Conservation (phyloP, 495 filamentous ascomycete genomes). For the Aspergillus olivimuriae region DNA sequence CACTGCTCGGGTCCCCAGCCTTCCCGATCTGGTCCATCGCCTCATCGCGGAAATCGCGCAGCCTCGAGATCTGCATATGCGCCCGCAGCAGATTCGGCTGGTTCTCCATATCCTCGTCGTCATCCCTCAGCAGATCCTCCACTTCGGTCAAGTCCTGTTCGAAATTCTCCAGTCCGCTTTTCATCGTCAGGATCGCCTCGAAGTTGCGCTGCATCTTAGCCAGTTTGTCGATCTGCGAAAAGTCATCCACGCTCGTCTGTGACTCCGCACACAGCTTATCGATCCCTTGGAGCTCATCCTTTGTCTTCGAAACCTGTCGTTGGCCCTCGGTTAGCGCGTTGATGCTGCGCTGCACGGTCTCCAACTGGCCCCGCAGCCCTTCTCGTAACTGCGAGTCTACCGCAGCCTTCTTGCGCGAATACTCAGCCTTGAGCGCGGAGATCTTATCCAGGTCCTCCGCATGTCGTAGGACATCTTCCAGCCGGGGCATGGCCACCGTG, state of each 20-base stretch:
- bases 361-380: slow-evolving; percentile 82
- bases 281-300: slow-evolving; percentile 97
- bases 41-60: slow-evolving; percentile 90
- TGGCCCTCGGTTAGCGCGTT: slow-evolving; percentile 78
- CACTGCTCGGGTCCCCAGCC: slow-evolving; percentile 62
- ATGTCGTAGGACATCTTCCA: slow-evolving; percentile 54
- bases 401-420: slow-evolving; percentile 85
- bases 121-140: slow-evolving; percentile 67
- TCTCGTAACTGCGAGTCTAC: slow-evolving; percentile 84
- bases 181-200: slow-evolving; percentile 85
- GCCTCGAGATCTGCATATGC: slow-evolving; percentile 84
- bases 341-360: slow-evolving; percentile 89
- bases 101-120: slow-evolving; percentile 78
- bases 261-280: slow-evolving; percentile 95
- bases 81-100: slow-evolving; percentile 86
- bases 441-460: slow-evolving; percentile 95
- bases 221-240: slow-evolving; percentile 90
- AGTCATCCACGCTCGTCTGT: slow-evolving; percentile 93
- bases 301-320: slow-evolving; percentile 77
- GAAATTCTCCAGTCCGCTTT: slow-evolving; percentile 79
- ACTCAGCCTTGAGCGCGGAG: slow-evolving; percentile 79
- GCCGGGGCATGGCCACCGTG: slow-evolving; percentile 38
- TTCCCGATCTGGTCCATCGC: slow-evolving; percentile 90
- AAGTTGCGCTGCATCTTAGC: slow-evolving; percentile 94
- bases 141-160: slow-evolving; percentile 66